Evolutionary conservation across 768 basidiomycete species (phyloP).

Genomic region (Tephrocybe sp.): DNA sequence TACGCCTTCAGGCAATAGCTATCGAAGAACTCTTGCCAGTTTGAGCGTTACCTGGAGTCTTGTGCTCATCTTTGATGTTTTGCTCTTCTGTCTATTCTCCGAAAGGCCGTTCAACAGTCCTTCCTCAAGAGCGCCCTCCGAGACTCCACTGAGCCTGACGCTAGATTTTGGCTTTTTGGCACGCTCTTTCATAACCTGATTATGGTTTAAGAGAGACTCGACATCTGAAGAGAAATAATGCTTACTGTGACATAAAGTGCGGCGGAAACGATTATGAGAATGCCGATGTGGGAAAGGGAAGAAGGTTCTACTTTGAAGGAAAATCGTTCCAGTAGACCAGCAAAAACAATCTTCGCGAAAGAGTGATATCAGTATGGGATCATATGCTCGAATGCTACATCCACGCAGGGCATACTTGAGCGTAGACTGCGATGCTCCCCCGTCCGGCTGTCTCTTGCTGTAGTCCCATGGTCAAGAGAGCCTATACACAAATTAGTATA

Average conservation of each 20-base stretch:
- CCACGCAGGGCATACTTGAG: constrained; percentile 17
- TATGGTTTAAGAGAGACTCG: no score
- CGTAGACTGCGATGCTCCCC: constrained; percentile 57
- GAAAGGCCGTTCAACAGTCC: constrained; percentile 8
- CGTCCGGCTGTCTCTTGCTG: constrained; percentile 45
- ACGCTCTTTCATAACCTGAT: constrained; percentile 9
- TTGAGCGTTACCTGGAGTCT: neutral
- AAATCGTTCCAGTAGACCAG: constrained; percentile 58
- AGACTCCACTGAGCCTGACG: constrained; percentile 3
- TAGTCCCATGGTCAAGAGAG: constrained; percentile 55
- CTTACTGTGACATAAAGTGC: constrained; percentile 68
- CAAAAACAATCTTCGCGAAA: constrained; percentile 56
- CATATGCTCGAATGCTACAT: no score
- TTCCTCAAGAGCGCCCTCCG: constrained; percentile 11
- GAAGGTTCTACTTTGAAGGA: constrained; percentile 64
- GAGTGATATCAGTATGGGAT: neutral
- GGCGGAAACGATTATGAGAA: constrained; percentile 57
- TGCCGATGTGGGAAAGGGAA: constrained; percentile 57
- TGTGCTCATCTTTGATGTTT: no score
- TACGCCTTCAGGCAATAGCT: no score
- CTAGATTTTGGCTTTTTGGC: constrained; percentile 1
- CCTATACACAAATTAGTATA: constrained; percentile 21
- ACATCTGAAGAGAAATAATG: neutral
- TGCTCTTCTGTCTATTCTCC: neutral
- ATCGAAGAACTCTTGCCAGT: neutral